These are phyloP conservation scores for Puccinellia tenuiflora DNA, from an alignment of 176 grass and related monocot species.

Conservation along the genomic window DNA sequence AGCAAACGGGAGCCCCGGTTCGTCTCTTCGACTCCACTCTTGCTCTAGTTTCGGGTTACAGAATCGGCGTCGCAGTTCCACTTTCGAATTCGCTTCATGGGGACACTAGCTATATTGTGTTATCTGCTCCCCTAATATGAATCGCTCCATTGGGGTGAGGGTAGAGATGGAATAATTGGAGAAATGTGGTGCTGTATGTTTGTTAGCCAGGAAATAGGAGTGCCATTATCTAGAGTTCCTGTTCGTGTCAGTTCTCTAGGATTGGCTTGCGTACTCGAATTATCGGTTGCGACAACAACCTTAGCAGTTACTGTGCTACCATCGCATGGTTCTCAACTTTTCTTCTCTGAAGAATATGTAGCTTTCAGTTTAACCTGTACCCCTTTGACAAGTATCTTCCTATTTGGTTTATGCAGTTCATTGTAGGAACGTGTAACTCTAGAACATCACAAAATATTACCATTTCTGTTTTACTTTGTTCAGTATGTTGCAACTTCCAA, in stretches of 20 bases:
- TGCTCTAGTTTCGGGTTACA: not conserved
- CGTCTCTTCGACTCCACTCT: not conserved
- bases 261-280: not conserved
- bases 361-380: not conserved
- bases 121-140: not conserved
- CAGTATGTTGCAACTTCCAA: not conserved
- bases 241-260: not conserved
- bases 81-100: not conserved
- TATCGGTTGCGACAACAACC: not conserved
- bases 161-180: not conserved
- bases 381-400: not conserved
- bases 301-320: not conserved
- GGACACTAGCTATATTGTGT: not conserved
- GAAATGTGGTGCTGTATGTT: not conserved
- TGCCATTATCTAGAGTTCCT: not conserved
- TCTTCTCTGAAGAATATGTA: not conserved
- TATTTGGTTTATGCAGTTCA: not conserved
- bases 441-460: not conserved
- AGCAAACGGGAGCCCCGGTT: constrained; percentile 1
- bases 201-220: not conserved
- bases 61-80: not conserved
- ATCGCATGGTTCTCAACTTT: not conserved
- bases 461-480: not conserved
- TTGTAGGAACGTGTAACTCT: not conserved
- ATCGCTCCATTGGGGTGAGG: not conserved